Evolutionary conservation across 345 rosid species (phyloP), one percentile per base, ranked within the genome.

Genomic region (Isatis tinctoria): DNA sequence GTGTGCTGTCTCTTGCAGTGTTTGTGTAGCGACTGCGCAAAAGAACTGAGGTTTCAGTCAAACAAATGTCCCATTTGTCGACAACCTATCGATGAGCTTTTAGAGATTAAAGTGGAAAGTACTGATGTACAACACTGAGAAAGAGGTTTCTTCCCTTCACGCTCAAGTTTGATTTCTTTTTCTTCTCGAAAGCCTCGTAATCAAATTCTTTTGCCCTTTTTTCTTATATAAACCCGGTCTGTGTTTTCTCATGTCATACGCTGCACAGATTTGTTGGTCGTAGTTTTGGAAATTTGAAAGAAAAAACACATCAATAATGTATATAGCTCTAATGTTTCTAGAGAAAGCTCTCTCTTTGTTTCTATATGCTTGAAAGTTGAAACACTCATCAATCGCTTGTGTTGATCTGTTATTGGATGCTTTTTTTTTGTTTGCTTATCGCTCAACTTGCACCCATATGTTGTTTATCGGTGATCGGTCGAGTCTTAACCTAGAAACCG

Each of bases 61-160:
- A 90, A 88, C 68, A 92, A 87, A 74, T 92, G 97, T 76, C 97
- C 97, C 14, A 88, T 95, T 65, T 95, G 99, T 75, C 88, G 97
- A 13, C 90, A 95, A 65, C 86, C 93, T 12, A 92, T 92, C 13
- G 81, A 80, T 26, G 85, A 85, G 76, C 90, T 92, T 68, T 82
- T 92, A 67, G 88, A 87, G 88, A 90, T 90, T 87, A 91, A 90
- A 82, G 78, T 91, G 76, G 83, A 74, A 30, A 78, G 53, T 49
- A 74, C 53, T 62, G 70, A 79, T 80, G 83, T 67, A 28, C 87
- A 49, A 65, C 68, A 33, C 32, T 66, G 58, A 79, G 83, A 44
- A 37, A 70, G 61, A 64, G 75, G 75, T 76, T 70, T 68, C 68
- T 67, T 73, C 66, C 18, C 81, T 70, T 75, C 67, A 27, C 64